phyloP scores from a whole-genome alignment of 805 yeast genomes.

The Candida piceae region DNA sequence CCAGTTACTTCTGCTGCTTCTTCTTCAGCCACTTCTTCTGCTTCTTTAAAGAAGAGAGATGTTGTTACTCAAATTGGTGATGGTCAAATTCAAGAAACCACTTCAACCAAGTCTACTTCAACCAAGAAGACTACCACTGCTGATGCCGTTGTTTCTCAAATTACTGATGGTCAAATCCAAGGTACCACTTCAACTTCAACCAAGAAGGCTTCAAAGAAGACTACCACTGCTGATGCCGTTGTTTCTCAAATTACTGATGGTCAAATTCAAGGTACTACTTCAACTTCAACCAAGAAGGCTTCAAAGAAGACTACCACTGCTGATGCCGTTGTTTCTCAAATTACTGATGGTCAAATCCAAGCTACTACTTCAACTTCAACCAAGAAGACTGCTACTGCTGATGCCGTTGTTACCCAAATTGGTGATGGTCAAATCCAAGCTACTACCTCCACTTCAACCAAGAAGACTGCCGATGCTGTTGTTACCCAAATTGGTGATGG shows the following conservation, averaged over 20 bases:
- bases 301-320: slow-evolving; percentile 28
- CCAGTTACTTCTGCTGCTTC: slow-evolving; percentile 37
- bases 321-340: slow-evolving; percentile 38
- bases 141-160: slow-evolving; percentile 37
- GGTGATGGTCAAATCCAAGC: slow-evolving; percentile 21
- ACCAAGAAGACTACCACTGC: slow-evolving; percentile 28
- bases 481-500: slow-evolving; percentile 53
- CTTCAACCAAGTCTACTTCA: slow-evolving; percentile 23
- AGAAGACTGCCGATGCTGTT: slow-evolving; percentile 29
- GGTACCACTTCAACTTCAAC: slow-evolving; percentile 38
- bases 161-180: slow-evolving; percentile 57
- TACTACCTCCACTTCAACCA: slow-evolving; percentile 22
- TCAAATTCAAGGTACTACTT: slow-evolving; percentile 47
- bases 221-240: slow-evolving; percentile 28
- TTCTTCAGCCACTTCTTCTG: slow-evolving; percentile 26
- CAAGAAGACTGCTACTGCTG: slow-evolving; percentile 29
- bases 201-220: slow-evolving; percentile 20
- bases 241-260: slow-evolving; percentile 51
- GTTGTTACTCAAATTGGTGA: slow-evolving; percentile 51
- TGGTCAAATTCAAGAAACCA: slow-evolving; percentile 52
- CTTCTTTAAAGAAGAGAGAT: slow-evolving; percentile 27
- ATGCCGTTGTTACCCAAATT: slow-evolving; percentile 9
- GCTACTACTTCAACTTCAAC: slow-evolving; percentile 27
- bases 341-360: slow-evolving; percentile 57
- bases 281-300: slow-evolving; percentile 18